Evolutionary conservation across 345 rosid species (phyloP), one percentile per base, ranked within the genome.

Genomic region (Acer saccharum): DNA sequence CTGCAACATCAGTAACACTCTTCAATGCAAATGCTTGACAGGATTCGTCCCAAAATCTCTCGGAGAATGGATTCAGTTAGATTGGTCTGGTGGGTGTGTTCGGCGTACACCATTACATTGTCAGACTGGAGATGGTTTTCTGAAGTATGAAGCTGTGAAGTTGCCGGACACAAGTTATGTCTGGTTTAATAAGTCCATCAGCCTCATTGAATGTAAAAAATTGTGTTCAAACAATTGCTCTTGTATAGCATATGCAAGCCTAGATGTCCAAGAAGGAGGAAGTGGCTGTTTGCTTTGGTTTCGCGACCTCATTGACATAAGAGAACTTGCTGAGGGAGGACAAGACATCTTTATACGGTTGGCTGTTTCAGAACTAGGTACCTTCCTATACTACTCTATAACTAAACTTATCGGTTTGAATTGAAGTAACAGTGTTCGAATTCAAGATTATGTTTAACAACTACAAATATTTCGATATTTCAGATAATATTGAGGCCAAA

Each of bases 221-320:
- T 6, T 68, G 63, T 90, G 92, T 77, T 21, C 17, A 23, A 69
- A 72, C n/a, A 87, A 91, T 32, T 91, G 91, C 72, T 86, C 89
- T 7, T 91, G 94, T 2, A 85, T 62, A 1, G 94, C 90, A 66
- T 89, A 87, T 73, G 79, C 89, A 0, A 84, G 55, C 74, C 75
- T 77, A 25, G 76, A 86, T 67, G 77, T 91, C 27, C 66, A 78
- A 43, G 35, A 58, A 44, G 83, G 80, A 23, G 91, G 87, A 62
- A 76, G 76, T 7, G 93, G 91, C 0, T 86, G 93, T 60, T 75
- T 88, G 81, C 60, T 89, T 7, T 88, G 91, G 90, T 72, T 69
- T 65, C 70, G 41, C 35, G 80, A 73, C 61, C 81, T 89, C n/a
- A 39, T 76, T 17, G 93, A 89, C 65, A 83, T 86, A 46, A 84